Base-by-base conservation (phyloP, 768 basidiomycete genomes). In the Leccinellum rugosiceps region DNA sequence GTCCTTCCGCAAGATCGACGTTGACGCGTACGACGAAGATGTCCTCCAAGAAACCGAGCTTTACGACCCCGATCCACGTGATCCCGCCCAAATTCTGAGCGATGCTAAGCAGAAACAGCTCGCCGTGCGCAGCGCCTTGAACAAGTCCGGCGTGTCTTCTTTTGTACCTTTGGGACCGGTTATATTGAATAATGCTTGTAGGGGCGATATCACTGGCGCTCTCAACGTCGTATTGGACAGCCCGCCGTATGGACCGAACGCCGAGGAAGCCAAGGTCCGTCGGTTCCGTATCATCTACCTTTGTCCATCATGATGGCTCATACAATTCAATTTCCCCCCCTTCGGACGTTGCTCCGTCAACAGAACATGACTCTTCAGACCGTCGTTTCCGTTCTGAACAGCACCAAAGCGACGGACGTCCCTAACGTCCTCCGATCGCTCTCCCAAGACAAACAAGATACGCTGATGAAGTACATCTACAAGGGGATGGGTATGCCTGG, bases 401-500 rank as follows among this genome's bases (percentile, higher is more conserved):
- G 91, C 56, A 97, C 94, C 13, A 93, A 96, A 71, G 77, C 93
- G 6, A 81, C 91, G 2, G 95, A 98, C 60, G 92, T 98, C 60
- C 79, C 88, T 3, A 75, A 75, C 25, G 84, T 90, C 50, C 80
- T 97, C 70, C 89, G 86, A 66, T 71, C 79, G 0, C 80, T 98
- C 30, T 81, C 86, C 3, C 81, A 81, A 63, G 88, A 91, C 51
- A 76, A 81, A 45, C 92, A 94, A 67, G 96, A 97, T 68, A 90
- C 87, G 31, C 80, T 98, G 53, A 98, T 97, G 96, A 96, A 95
- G 71, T 98, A 96, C 68, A 77, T 98, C 15, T 98, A 98, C 83
- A 98, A 98, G 76, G 95, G 92, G 15, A 98, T 97, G 95, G 83
- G 78, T 17, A 72, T 80, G 65, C 77, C 79, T 2, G 85, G 79